Conservation (phyloP, 768 basidiomycete species). For the Rhodosporidiobolus odoratus region DNA sequence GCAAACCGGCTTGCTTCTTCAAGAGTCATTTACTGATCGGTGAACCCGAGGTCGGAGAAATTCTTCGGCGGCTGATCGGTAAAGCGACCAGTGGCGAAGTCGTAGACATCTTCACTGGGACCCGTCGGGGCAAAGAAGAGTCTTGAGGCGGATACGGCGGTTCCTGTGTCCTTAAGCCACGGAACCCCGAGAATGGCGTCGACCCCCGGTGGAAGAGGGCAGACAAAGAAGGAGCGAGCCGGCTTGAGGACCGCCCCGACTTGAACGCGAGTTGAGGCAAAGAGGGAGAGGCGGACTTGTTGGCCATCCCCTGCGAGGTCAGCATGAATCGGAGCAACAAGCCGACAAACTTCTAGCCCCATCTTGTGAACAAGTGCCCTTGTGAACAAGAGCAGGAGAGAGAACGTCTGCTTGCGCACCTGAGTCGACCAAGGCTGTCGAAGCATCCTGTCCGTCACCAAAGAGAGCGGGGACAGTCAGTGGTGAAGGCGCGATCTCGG, state of each 20-base stretch:
- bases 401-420: neutral
- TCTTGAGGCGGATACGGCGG: neutral
- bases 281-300: neutral
- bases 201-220: neutral
- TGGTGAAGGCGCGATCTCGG: too few species aligned
- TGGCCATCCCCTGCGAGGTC: neutral
- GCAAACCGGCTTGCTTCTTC: neutral
- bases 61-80: neutral
- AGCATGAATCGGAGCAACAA: neutral
- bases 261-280: neutral
- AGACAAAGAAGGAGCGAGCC: constrained; percentile 4
- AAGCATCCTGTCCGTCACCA: too few species aligned
- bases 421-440: neutral
- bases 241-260: neutral
- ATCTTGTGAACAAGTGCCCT: neutral
- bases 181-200: constrained; percentile 19
- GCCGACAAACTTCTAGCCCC: neutral
- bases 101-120: neutral
- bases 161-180: neutral
- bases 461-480: too few species aligned
- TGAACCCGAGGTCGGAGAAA: constrained; percentile 6
- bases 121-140: neutral
- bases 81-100: neutral
- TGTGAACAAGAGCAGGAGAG: too few species aligned
- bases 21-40: neutral